Evolutionary conservation across 768 basidiomycete genomes (phyloP).

Genomic region (Tricholoma sp.): DNA sequence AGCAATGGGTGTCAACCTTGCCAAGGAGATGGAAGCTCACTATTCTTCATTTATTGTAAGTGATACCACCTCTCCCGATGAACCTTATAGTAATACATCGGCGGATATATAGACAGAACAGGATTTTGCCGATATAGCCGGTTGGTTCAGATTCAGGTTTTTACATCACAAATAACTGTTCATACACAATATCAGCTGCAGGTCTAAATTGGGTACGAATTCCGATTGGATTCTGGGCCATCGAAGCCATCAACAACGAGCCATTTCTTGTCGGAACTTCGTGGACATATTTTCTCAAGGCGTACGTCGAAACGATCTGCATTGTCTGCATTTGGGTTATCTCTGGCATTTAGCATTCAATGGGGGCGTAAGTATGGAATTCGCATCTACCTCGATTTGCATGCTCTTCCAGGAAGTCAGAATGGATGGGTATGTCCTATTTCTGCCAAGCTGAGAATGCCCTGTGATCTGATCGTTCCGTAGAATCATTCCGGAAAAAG

Average conservation of each 20-base stretch:
- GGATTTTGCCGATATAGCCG: conserved; percentile 73
- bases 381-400: conserved; percentile 78
- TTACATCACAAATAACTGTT: conserved; percentile 26
- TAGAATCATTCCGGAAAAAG: conserved; percentile 35
- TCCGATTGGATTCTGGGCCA: conserved; percentile 83
- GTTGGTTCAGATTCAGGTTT: conserved; percentile 1
- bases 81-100: background rate
- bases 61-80: conserved; percentile 7
- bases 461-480: conserved; percentile 6
- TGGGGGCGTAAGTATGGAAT: conserved; percentile 92
- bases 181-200: conserved; percentile 62
- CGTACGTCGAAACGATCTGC: conserved; percentile 20
- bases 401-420: conserved; percentile 75
- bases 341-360: conserved; percentile 54
- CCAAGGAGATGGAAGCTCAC: conserved; percentile 56
- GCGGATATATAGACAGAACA: conserved; percentile 54
- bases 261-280: conserved; percentile 71
- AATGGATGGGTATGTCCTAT: conserved; percentile 43
- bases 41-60: conserved; percentile 74
- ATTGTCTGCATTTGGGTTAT: conserved; percentile 11
- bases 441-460: background rate
- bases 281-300: conserved; percentile 58
- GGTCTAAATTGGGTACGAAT: conserved; percentile 83
- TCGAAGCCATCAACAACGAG: conserved; percentile 70
- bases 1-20: conserved; percentile 45